Conservation (phyloP, 257 asterid genomes). For the Oldenlandia corymbosa region DNA sequence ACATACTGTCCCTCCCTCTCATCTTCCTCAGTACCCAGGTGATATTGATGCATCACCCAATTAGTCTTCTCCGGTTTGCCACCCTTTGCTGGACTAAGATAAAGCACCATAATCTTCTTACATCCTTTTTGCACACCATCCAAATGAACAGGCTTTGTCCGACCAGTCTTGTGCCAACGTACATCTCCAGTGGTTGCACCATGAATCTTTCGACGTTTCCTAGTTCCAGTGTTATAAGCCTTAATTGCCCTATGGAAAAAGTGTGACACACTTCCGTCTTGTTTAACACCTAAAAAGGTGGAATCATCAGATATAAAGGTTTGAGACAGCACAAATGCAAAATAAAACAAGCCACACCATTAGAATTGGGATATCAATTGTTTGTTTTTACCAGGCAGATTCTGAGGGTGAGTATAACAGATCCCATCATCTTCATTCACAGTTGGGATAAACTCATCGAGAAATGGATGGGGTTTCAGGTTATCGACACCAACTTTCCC, state of each 20-base stretch:
- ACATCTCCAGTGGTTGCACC: slow-evolving; percentile 70
- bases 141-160: slow-evolving; percentile 74
- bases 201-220: slow-evolving; percentile 85
- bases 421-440: slow-evolving; percentile 87
- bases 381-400: slow-evolving; percentile 64
- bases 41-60: slow-evolving; percentile 99
- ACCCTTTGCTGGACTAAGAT: slow-evolving; percentile 59
- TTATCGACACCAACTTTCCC: slow-evolving; percentile 55
- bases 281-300: slow-evolving; percentile 67
- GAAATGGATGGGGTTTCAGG: slow-evolving; percentile 64
- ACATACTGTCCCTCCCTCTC: slow-evolving; percentile 84
- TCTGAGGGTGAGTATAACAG: slow-evolving; percentile 91
- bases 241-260: slow-evolving; percentile 91
- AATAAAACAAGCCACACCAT: not conserved
- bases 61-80: slow-evolving; percentile 88
- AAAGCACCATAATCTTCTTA: slow-evolving; percentile 94
- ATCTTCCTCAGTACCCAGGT: slow-evolving; percentile 81
- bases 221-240: slow-evolving; percentile 87
- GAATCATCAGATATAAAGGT: not conserved
- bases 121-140: slow-evolving; percentile 91
- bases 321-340: not conserved
- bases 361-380: not conserved
- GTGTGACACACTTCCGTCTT: slow-evolving; percentile 83
- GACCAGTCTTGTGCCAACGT: slow-evolving; percentile 98
- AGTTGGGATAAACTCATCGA: slow-evolving; percentile 79